Evolutionary conservation across 2,329 filamentous ascomycete species (phyloP).

Genomic region (Epichloe sp.): DNA sequence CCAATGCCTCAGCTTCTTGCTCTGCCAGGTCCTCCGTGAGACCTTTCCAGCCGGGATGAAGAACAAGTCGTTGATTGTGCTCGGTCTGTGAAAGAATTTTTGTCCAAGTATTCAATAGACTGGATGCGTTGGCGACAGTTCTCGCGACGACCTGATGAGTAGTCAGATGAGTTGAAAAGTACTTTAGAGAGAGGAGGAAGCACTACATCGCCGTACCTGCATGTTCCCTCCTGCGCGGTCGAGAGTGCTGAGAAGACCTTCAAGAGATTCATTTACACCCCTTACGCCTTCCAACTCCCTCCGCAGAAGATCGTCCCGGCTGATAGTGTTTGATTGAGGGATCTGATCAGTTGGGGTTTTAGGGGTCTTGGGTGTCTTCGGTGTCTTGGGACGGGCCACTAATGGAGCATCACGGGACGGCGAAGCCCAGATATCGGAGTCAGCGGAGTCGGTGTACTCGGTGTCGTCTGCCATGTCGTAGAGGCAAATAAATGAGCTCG

Average conservation of each 20-base stretch:
- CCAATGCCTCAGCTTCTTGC: conserved; percentile 64
- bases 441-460: conserved; percentile 33
- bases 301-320: conserved; percentile 61
- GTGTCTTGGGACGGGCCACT: conserved; percentile 22
- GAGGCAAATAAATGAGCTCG: background rate
- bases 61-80: conserved; percentile 84
- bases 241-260: conserved; percentile 59
- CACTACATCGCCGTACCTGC: conserved; percentile 36
- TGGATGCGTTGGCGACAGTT: conserved; percentile 78
- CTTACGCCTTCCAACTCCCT: conserved; percentile 73
- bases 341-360: conserved; percentile 30
- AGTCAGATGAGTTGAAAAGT: background rate
- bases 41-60: conserved; percentile 83
- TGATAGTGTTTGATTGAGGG: conserved; percentile 32
- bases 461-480: conserved; percentile 29
- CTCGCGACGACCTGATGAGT: conserved; percentile 58
- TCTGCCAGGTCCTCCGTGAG: conserved; percentile 77
- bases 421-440: conserved; percentile 36
- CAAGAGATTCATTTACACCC: conserved; percentile 78
- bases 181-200: background rate
- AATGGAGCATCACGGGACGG: conserved; percentile 21
- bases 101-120: conserved; percentile 88
- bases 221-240: conserved; percentile 65
- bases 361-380: conserved; percentile 35
- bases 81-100: conserved; percentile 93